Conservation (phyloP, 371 early-diverging fungal genomes). For the Circinella minor region DNA sequence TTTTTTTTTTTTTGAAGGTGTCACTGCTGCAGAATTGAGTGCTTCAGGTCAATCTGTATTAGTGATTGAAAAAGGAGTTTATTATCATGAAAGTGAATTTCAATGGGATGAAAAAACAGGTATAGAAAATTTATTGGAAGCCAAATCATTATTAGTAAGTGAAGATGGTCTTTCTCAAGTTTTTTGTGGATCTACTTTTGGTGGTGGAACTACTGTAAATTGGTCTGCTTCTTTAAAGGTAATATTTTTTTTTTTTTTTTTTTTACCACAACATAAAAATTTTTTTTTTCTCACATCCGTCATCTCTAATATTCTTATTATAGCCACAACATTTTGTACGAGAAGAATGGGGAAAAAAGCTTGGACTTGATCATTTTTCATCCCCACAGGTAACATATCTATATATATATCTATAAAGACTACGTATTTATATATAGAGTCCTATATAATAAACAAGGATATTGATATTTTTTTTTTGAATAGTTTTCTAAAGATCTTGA, state of each 20-base stretch:
- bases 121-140: conserved; percentile 51
- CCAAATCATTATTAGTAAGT: conserved; percentile 28
- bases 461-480: too few species aligned
- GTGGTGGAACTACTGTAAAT: conserved; percentile 71
- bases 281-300: not conserved
- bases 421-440: too few species aligned
- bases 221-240: conserved; percentile 67
- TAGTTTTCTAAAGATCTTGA: conserved; percentile 54
- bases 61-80: conserved; percentile 72
- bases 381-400: conserved; percentile 52
- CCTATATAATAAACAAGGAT: too few species aligned
- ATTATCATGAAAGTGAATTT: conserved; percentile 58
- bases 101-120: conserved; percentile 49
- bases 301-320: conserved; percentile 12
- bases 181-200: conserved; percentile 45
- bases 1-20: conserved; percentile 32
- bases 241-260: conserved; percentile 5
- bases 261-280: not conserved
- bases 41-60: conserved; percentile 66
- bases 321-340: conserved; percentile 30
- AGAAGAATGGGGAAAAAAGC: conserved; percentile 71
- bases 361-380: conserved; percentile 61
- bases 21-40: conserved; percentile 67
- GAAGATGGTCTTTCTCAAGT: conserved; percentile 42
- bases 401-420: too few species aligned